Evolutionary conservation across 129 eudicot species (phyloP).

Genomic region (Kitagawia praeruptora): DNA sequence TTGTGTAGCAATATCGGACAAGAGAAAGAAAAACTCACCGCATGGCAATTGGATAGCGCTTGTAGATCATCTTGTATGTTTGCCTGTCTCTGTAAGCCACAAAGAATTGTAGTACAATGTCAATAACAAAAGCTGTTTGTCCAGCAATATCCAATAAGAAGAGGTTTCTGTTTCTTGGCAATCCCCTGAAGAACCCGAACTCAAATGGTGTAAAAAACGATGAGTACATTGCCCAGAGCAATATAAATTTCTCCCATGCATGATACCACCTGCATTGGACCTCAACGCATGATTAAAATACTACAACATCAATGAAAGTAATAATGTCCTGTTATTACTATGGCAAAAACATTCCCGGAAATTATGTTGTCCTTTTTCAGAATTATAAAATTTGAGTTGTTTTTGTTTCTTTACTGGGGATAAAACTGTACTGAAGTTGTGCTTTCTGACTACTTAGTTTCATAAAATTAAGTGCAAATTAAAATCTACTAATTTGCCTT

Average conservation of each 20-base stretch:
- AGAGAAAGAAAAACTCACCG: slow-evolving; percentile 36
- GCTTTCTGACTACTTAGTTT: neutral
- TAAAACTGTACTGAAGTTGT: neutral
- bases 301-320: neutral
- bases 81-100: slow-evolving; percentile 80
- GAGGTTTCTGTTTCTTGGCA: slow-evolving; percentile 50
- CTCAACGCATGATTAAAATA: neutral
- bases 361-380: neutral
- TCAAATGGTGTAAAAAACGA: slow-evolving; percentile 94
- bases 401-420: neutral
- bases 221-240: slow-evolving; percentile 89
- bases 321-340: neutral
- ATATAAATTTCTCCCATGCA: slow-evolving; percentile 82
- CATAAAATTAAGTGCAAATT: neutral
- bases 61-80: slow-evolving; percentile 71
- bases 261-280: slow-evolving; percentile 75
- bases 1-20: neutral
- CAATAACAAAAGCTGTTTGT: slow-evolving; percentile 75
- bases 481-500: neutral
- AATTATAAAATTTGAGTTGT: neutral
- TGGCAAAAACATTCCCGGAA: neutral
- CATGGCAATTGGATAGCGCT: slow-evolving; percentile 56
- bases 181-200: slow-evolving; percentile 95
- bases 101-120: slow-evolving; percentile 70
- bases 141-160: slow-evolving; percentile 70